phyloP scores from a whole-genome alignment of 192 early-diverging fungal genomes.

The Coemansia sp. region DNA sequence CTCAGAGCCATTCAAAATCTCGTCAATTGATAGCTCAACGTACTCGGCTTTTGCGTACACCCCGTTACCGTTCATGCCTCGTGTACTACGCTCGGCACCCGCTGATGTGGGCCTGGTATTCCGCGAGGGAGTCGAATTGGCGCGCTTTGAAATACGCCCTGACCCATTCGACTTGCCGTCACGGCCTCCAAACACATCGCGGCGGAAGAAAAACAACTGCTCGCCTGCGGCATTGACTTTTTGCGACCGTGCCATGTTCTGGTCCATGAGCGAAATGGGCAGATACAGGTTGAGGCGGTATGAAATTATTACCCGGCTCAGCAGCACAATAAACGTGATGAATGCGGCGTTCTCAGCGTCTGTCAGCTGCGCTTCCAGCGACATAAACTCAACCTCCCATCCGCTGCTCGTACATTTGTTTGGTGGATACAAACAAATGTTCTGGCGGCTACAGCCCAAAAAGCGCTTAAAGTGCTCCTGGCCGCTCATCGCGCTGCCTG shows the following conservation, averaged over 20 bases:
- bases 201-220: slow-evolving; percentile 88
- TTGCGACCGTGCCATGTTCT: slow-evolving; percentile 87
- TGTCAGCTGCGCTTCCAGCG: slow-evolving; percentile 93
- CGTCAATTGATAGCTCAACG: slow-evolving; percentile 78
- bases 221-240: slow-evolving; percentile 70
- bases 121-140: slow-evolving; percentile 12
- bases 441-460: slow-evolving; percentile 96
- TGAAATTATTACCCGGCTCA: slow-evolving; percentile 83
- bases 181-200: slow-evolving; percentile 63
- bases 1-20: slow-evolving; percentile 86
- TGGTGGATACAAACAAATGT: slow-evolving; percentile 97
- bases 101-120: neutral
- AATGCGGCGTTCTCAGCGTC: slow-evolving; percentile 97
- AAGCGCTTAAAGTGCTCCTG: slow-evolving; percentile 99
- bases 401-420: slow-evolving; percentile 84
- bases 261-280: slow-evolving; percentile 90
- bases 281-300: slow-evolving; percentile 92
- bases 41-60: slow-evolving; percentile 57
- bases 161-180: slow-evolving; percentile 39
- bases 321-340: slow-evolving; percentile 90
- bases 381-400: slow-evolving; percentile 96
- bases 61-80: slow-evolving; percentile 1
- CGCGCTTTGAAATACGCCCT: slow-evolving; percentile 36
- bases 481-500: slow-evolving; percentile 17
- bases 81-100: slow-evolving; percentile 2